These are phyloP conservation scores for Chlamydomonas urium DNA, from an alignment of 139 green algal genomes.

Conservation along the genomic window DNA sequence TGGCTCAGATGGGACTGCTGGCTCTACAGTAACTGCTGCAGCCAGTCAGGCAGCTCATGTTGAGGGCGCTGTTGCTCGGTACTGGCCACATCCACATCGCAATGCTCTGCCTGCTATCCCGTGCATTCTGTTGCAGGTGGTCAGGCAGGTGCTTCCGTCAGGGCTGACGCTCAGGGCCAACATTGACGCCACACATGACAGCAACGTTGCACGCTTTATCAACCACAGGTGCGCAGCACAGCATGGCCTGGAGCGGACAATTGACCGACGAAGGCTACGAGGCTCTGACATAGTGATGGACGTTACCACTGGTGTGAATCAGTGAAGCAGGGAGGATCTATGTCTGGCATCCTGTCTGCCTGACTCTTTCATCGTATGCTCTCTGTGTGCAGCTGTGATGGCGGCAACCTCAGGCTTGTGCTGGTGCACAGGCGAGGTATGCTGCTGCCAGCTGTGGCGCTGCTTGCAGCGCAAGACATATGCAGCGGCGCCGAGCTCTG, in stretches of 20 bases:
- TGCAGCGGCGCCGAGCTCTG: too few species aligned
- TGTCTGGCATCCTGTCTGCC: not conserved
- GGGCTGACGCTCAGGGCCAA: not conserved
- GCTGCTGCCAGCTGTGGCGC: too few species aligned
- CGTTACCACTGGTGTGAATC: not conserved
- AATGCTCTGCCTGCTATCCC: not conserved
- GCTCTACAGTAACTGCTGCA: not conserved
- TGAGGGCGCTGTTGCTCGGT: not conserved
- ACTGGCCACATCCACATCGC: not conserved
- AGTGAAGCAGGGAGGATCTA: not conserved
- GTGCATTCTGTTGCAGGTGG: not conserved
- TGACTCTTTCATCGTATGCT: not conserved
- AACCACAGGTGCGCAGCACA: conserved; percentile 7
- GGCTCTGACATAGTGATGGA: not conserved
- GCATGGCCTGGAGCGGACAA: not conserved
- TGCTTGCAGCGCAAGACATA: too few species aligned
- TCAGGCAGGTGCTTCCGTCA: not conserved
- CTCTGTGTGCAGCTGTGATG: not conserved
- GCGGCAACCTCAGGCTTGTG: not conserved
- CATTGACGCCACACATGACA: conserved; percentile 1
- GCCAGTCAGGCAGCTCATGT: not conserved
- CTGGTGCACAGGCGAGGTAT: not conserved
- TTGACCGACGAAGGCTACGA: not conserved
- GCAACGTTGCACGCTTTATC: conserved; percentile 9
- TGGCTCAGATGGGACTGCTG: too few species aligned